Base-by-base conservation (phyloP, 164 flowering plant species). In the Piper longum region DNA sequence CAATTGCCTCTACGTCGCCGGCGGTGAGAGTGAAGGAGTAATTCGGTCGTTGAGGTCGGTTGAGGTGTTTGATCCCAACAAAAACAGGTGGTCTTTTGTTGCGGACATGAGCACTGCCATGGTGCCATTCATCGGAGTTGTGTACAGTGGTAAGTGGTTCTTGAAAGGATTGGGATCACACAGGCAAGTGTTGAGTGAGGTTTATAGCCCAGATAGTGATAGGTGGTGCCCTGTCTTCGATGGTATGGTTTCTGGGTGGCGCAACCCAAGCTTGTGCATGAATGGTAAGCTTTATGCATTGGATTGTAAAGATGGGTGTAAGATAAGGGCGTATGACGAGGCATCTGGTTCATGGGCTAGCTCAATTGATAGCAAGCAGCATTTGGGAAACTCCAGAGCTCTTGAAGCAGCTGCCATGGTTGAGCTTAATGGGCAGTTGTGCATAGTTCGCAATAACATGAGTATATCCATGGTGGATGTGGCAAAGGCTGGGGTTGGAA, bases 231-330 rank as follows among this genome's bases (percentile, higher is more conserved):
- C 86, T 2, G 87, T 84, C 14, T 80, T 81, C 70, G 80, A 85
- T 66, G 91, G 93, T 54, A 84, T 87, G 96, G 83, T 87, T 61
- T 69, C 86, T 41, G 91, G 96, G 19, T 87, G 96, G 93, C 75
- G 85, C 61, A 85, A 84, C 70, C 93, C 95, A 0, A 75, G 89
- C 63, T 71, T 80, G 45, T 66, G 85, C 39, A 14, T 87, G 41
- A 75, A 84, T 54, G 85, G 85, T 17, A 70, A 76, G 68, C 85
- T 89, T 17, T 89, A 84, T 75, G 88, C 88, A n/a, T 70, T 84
- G 72, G 95, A 87, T 7, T 89, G 96, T 66, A 85, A 85, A 66
- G 96, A 89, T 59, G 95, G 95, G 2, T 88, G 95, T 76, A 85
- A 78, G 66, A 71, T 88, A n/a, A 73, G 95, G 71, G 84, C 83